Base-by-base conservation (phyloP, 2,329 filamentous ascomycete genomes). In the Ophiocordyceps sinensis region DNA sequence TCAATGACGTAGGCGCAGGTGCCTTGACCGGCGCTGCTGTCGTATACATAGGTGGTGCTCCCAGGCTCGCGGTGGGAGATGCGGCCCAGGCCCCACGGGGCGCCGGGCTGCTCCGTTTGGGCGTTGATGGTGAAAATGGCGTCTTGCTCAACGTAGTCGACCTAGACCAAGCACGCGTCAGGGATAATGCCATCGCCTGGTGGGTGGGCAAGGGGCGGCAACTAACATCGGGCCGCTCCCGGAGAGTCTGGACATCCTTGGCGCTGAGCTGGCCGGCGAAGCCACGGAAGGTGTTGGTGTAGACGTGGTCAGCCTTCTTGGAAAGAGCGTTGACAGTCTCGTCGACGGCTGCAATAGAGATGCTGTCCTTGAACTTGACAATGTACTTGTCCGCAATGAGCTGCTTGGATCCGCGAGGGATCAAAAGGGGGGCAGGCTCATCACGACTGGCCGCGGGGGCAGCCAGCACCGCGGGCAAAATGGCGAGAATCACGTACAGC, bases 1-100 rank as follows among this genome's bases (percentile, higher is more conserved):
- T 68, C 65, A 36, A 68, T 58, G 31, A 67, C 55, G 45, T 68
- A 68, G 17, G 58, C 56, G 30, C 57, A 66, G 10, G 59, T 59
- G 13, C 56, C 61, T 29, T 49, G 47, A 21, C 60, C 64, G 0
- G 59, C 59, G 11, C 49, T 53, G 1, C 50, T 47, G 40, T 64
- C 59, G 42, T 60, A 63, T 38, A 48, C 44, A 46, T 62, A 65
- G 17, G 43, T 45, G 5, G 45, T 50, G 2, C 43, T 36, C 9
- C 50, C 51, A 1, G 51, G 47, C 12, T 36, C 13, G 7, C 49
- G 47, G 50, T 52, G 55, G 14, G 60, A 63, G 40, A 64, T 47
- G n/a, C 60, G 52, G 1, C 53, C 53, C 8, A 63, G 52, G 5
- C 59, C 59, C 61, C 61, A 64, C 5, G 62, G 54, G 11, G 62